phyloP scores from a whole-genome alignment of 164 flowering plant genomes.

The Pachysandra terminalis region DNA sequence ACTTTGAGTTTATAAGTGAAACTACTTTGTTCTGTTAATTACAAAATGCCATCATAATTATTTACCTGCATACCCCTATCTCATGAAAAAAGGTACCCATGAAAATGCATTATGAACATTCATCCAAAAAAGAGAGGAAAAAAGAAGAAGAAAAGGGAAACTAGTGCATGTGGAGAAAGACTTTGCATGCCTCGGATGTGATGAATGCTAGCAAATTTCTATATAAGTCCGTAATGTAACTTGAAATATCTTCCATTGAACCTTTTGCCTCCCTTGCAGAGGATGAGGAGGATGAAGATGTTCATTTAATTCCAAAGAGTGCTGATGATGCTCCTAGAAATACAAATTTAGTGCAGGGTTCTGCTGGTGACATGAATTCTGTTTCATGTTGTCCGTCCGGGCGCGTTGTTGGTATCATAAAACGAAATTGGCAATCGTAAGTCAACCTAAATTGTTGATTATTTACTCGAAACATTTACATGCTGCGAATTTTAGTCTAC shows the following conservation, averaged over 20 bases:
- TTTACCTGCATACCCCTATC: no score
- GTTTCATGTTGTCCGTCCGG: conserved; percentile 68
- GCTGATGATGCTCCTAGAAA: conserved; percentile 96
- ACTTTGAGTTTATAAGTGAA: background rate
- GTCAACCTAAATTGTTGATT: conserved; percentile 22
- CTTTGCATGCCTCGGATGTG: no score
- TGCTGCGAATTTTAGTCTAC: background rate
- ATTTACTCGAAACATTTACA: background rate
- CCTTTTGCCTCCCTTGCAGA: conserved; percentile 12
- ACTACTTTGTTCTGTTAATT: no score
- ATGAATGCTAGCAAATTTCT: background rate
- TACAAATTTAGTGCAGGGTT: conserved; percentile 31
- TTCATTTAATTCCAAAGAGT: conserved; percentile 83
- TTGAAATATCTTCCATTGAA: background rate
- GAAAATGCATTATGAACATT: no score
- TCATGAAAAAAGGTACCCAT: no score
- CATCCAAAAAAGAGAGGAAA: no score
- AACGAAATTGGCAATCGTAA: conserved; percentile 97
- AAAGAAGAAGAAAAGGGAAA: no score
- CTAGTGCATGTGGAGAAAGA: no score
- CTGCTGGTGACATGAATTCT: conserved; percentile 31
- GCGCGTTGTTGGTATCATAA: conserved; percentile 87
- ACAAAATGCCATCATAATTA: no score
- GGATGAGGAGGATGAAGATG: conserved; percentile 87
- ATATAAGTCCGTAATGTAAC: background rate